Evolutionary conservation across 2,329 filamentous ascomycete genomes (phyloP).

Genomic region (Ophiostoma ips): DNA sequence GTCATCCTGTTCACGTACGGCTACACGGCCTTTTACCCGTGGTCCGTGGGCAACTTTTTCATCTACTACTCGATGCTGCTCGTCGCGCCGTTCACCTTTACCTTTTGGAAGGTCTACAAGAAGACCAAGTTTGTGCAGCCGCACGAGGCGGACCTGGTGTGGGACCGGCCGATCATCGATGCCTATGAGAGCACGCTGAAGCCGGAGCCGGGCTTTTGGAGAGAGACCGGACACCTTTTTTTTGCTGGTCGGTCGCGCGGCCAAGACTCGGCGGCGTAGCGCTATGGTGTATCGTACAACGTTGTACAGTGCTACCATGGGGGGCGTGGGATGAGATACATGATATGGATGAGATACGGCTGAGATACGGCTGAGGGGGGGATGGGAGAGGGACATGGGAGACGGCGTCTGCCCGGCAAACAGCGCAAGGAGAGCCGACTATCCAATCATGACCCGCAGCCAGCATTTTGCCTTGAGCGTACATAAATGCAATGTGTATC

Average conservation of each 20-base stretch:
- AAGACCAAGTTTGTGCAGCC: conserved; percentile 29
- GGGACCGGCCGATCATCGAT: conserved; percentile 15
- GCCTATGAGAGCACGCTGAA: conserved; percentile 26
- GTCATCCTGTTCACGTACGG: conserved; percentile 29
- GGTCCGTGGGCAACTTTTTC: conserved; percentile 34
- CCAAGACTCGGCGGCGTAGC: background rate
- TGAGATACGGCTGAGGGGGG: too few relatives aligned
- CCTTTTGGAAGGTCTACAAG: conserved; percentile 51
- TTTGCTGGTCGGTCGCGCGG: background rate
- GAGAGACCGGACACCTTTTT: conserved; percentile 7
- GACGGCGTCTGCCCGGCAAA: too few relatives aligned
- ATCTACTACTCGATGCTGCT: conserved; percentile 46
- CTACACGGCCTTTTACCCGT: conserved; percentile 36
- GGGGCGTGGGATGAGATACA: too few relatives aligned
- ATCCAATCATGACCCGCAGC: too few relatives aligned
- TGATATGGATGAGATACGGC: too few relatives aligned
- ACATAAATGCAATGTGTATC: too few relatives aligned
- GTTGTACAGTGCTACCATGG: too few relatives aligned
- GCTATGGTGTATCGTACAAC: too few relatives aligned
- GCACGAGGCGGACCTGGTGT: conserved; percentile 16
- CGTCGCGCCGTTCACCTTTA: conserved; percentile 37
- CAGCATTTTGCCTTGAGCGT: too few relatives aligned
- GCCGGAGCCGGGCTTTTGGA: conserved; percentile 7
- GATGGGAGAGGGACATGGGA: too few relatives aligned
- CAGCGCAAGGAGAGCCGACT: too few relatives aligned